phyloP scores from a whole-genome alignment of 805 yeast genomes.

The Priceomyces melissophilus region DNA sequence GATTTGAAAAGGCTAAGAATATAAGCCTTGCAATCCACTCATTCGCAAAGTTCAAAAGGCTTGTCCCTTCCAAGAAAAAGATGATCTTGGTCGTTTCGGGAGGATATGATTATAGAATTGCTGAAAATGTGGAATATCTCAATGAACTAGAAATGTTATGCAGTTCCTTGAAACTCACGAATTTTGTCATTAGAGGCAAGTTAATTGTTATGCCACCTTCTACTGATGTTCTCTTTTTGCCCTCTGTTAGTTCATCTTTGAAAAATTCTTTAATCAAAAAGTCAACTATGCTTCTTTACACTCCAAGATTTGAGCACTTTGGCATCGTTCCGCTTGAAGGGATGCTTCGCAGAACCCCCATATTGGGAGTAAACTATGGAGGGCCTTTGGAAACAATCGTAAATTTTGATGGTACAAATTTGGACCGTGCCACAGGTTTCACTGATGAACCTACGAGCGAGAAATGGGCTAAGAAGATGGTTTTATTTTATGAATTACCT shows the following conservation, averaged over 20 bases:
- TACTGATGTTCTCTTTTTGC: conserved; percentile 65
- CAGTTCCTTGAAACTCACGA: conserved; percentile 40
- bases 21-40: conserved; percentile 73
- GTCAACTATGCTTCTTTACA: conserved; percentile 68
- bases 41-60: conserved; percentile 44
- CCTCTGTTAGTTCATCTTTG: conserved; percentile 67
- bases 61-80: conserved; percentile 25
- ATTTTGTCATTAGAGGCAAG: conserved; percentile 43
- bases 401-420: conserved; percentile 24
- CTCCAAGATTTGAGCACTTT: conserved; percentile 91
- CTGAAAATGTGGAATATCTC: conserved; percentile 73
- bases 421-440: conserved; percentile 59
- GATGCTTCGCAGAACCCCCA: conserved; percentile 80
- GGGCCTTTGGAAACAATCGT: conserved; percentile 86
- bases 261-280: conserved; percentile 58
- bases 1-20: conserved; percentile 86
- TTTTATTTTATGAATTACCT: conserved; percentile 30
- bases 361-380: conserved; percentile 81
- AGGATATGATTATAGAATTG: conserved; percentile 77
- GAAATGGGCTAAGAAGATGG: conserved; percentile 54
- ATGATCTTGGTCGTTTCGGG: conserved; percentile 75
- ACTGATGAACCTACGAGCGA: conserved; percentile 45
- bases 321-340: conserved; percentile 98
- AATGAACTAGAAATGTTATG: conserved; percentile 54
- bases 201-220: conserved; percentile 31